phyloP scores from a whole-genome alignment of 345 rosid genomes.

The Chamaenerion angustifolium region DNA sequence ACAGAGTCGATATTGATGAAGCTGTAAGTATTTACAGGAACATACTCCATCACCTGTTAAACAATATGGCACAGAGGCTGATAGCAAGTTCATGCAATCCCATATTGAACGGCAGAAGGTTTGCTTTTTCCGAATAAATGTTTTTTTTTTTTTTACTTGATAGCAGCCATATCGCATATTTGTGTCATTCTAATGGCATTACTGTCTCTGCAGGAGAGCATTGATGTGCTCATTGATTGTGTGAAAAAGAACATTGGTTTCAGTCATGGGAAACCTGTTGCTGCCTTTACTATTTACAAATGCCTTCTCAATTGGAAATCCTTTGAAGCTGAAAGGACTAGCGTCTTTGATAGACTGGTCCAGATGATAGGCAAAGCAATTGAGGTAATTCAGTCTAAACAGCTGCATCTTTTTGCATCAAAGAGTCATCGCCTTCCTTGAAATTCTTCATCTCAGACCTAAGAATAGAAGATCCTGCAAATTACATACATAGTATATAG shows the following conservation, averaged over 20 bases:
- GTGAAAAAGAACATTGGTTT: conserved; percentile 60
- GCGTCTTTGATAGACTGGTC: conserved; percentile 10
- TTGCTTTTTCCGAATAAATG: conserved; percentile 14
- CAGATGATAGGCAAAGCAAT: too few relatives aligned
- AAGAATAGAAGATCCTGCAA: too few relatives aligned
- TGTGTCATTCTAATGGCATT: neutral
- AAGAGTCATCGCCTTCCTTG: too few relatives aligned
- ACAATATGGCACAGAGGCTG: conserved; percentile 44
- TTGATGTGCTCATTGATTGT: conserved; percentile 69
- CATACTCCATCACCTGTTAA: conserved; percentile 48
- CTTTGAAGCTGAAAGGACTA: conserved; percentile 88
- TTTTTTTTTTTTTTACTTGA: neutral
- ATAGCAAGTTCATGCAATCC: conserved; percentile 52
- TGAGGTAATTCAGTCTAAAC: too few relatives aligned
- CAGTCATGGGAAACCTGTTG: conserved; percentile 75
- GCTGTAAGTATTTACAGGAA: conserved; percentile 32
- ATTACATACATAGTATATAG: too few relatives aligned
- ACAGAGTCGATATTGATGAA: too few relatives aligned
- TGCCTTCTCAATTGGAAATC: conserved; percentile 97
- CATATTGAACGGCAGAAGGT: conserved; percentile 77
- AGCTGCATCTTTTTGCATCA: too few relatives aligned
- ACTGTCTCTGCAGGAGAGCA: conserved; percentile 47
- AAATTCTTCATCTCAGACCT: too few relatives aligned
- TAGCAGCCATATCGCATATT: neutral
- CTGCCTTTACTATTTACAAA: conserved; percentile 85